A percentile compares a stretch with the other conserved stretches of the same genome.
phyloP scores from a whole-genome alignment of 2,329 filamentous ascomycete species.

The Monilinia polystroma region DNA sequence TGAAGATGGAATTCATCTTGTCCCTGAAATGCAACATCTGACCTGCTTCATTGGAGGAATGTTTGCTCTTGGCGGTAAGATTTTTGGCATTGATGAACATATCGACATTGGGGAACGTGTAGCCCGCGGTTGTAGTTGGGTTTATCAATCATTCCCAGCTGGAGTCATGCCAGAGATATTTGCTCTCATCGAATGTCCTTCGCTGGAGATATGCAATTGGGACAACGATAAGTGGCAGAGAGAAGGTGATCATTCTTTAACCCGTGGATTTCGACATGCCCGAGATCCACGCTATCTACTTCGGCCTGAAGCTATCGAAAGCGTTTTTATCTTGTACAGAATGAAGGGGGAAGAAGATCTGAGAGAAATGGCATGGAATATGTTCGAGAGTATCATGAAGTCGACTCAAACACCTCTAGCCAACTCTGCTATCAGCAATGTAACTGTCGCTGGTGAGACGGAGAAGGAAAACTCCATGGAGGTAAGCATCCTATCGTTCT shows the following conservation, averaged over 20 bases:
- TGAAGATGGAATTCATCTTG: constrained; percentile 13
- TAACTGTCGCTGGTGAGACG: constrained; percentile 32
- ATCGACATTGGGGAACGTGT: constrained; percentile 55
- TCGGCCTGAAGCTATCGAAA: no score
- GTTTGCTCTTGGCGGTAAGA: constrained; percentile 62
- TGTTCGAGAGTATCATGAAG: no score
- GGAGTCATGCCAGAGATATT: constrained; percentile 60
- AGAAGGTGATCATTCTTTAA: no score
- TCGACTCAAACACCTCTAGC: constrained; percentile 44
- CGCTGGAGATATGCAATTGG: no score
- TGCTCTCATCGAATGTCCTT: constrained; percentile 42
- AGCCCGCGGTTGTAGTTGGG: constrained; percentile 60
- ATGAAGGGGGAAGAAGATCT: no score
- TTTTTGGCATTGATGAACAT: constrained; percentile 54
- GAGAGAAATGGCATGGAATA: no score
- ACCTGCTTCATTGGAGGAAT: constrained; percentile 69
- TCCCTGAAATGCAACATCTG: constrained; percentile 55
- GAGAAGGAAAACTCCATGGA: constrained; percentile 54
- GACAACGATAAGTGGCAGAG: no score
- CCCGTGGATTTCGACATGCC: no score
- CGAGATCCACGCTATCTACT: no score
- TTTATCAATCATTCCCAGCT: constrained; percentile 54
- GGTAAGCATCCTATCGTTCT: constrained; percentile 24
- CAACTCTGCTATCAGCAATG: constrained; percentile 45
- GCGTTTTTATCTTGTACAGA: no score